phyloP scores from a whole-genome alignment of 345 rosid genomes.

The Aurinia saxatilis region DNA sequence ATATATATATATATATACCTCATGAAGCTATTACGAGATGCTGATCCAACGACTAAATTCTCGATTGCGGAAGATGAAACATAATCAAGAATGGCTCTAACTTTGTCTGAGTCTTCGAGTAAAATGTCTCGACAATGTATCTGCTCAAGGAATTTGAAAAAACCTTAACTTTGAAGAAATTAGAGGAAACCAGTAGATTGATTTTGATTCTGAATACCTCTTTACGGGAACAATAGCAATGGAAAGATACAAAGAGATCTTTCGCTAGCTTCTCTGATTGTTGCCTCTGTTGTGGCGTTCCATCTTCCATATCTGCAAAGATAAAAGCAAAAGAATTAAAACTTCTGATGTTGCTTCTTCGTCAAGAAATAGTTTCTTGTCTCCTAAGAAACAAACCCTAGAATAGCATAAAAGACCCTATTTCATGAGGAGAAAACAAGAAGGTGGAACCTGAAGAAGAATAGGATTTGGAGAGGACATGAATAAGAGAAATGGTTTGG shows the following conservation, averaged over 20 bases:
- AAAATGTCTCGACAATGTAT: conserved; percentile 48
- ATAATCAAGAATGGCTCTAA: conserved; percentile 64
- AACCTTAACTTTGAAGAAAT: conserved; percentile 3
- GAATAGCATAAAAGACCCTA: too few relatives aligned
- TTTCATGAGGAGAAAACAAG: not conserved
- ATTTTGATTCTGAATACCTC: conserved; percentile 36
- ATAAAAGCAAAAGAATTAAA: not conserved
- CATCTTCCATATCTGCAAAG: conserved; percentile 19
- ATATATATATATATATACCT: conserved; percentile 31
- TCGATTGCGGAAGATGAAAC: conserved; percentile 58
- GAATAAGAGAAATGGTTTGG: conserved; percentile 65
- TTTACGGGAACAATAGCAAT: conserved; percentile 82
- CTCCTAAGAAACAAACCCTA: too few relatives aligned
- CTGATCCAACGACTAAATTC: conserved; percentile 72
- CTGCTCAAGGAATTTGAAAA: conserved; percentile 29
- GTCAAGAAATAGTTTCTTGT: not conserved
- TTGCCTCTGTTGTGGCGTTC: conserved; percentile 24
- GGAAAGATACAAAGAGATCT: conserved; percentile 75
- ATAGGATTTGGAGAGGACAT: conserved; percentile 41
- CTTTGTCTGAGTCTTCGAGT: conserved; percentile 59
- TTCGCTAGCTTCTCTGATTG: conserved; percentile 46
- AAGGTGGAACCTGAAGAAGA: conserved; percentile 11
- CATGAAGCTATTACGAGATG: conserved; percentile 60
- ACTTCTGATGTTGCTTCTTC: not conserved
- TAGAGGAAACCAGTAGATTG: not conserved